Evolutionary conservation across 345 rosid genomes (phyloP).

Genomic region (Bruguiera parviflora): DNA sequence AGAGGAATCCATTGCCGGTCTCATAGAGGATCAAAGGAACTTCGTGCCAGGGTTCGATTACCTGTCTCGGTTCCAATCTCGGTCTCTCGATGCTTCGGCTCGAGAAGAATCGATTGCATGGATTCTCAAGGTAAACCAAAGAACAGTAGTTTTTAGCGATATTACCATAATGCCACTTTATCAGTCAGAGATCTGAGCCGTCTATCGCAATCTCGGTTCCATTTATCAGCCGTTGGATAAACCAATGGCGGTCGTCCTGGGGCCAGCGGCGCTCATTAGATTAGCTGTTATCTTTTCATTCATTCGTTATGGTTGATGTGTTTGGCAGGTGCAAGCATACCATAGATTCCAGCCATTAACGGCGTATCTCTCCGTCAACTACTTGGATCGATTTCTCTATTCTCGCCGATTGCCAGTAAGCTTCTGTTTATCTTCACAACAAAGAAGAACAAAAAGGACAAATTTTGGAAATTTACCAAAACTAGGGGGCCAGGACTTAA

Average conservation of each 20-base stretch:
- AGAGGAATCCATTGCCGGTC: slow-evolving; percentile 65
- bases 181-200: not conserved
- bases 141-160: not conserved
- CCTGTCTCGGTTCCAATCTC: slow-evolving; percentile 66
- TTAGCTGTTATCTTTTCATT: not conserved
- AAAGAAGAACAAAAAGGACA: not conserved
- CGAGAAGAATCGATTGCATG: slow-evolving; percentile 89
- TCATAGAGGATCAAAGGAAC: slow-evolving; percentile 64
- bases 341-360: slow-evolving; percentile 78
- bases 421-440: not conserved
- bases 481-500: not conserved
- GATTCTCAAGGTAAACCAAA: slow-evolving; percentile 71
- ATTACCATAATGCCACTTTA: slow-evolving; percentile 27
- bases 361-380: slow-evolving; percentile 96
- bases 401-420: slow-evolving; percentile 76
- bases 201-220: too few relatives aligned
- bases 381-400: slow-evolving; percentile 81
- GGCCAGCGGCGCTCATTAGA: not conserved
- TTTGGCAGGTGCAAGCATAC: slow-evolving; percentile 63
- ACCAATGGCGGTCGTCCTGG: too few relatives aligned
- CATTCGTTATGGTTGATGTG: slow-evolving; percentile 3
- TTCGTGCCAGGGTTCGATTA: slow-evolving; percentile 91
- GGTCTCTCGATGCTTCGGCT: slow-evolving; percentile 72
- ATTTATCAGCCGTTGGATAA: slow-evolving; percentile 11
- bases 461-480: slow-evolving; percentile 5